Evolutionary conservation across 108 stramenopile genomes (phyloP), one percentile per base, ranked within the genome.

Genomic region (Pseudonitzschia pungens): DNA sequence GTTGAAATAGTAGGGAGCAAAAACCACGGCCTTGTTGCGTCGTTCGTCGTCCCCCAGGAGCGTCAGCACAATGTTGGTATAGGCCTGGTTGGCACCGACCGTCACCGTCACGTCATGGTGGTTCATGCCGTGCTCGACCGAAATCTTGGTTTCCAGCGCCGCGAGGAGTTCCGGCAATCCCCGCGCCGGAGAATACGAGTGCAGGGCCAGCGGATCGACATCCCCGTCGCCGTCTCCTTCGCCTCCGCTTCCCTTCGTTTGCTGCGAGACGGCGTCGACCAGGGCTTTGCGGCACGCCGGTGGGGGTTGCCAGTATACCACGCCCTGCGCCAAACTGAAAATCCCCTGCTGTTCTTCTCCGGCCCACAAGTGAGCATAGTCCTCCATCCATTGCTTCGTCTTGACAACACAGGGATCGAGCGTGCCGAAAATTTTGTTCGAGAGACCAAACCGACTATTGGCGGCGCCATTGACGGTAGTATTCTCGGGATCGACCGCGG

Each of bases 11-110:
- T 95, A 98, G 2, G 97, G 97, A 57, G 69, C 58, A 71, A 94
- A 93, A 9, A 98, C 84, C 11, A 97, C 83, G 15, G 84, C 89
- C 66, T 87, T 82, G n/a, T 48, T 55, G 14, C 41, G 14, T 2
- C 10, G 11, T 40, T 20, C 20, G 36, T 33, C 33, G 29, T 29
- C 29, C 32, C 60, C 66, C 40, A 95, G 57, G 12, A 94, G 71
- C 10, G 96, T 92, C 43, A 96, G 73, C 18, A 93, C 89, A 57
- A 89, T 85, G 73, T 96, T 96, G 42, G 88, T 76, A 57, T 90
- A 96, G 48, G 96, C 97, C 78, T 97, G 96, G 75, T 98, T 98
- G 51, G 96, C 96, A 11, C 97, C 97, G 5, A 90, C 84, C 1
- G 96, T 97, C 1, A 98, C 88, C 82, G 96, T 92, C n/a, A 96